Base-by-base conservation (phyloP, 2,329 filamentous ascomycete species). In the Pseudocercospora eumusae region DNA sequence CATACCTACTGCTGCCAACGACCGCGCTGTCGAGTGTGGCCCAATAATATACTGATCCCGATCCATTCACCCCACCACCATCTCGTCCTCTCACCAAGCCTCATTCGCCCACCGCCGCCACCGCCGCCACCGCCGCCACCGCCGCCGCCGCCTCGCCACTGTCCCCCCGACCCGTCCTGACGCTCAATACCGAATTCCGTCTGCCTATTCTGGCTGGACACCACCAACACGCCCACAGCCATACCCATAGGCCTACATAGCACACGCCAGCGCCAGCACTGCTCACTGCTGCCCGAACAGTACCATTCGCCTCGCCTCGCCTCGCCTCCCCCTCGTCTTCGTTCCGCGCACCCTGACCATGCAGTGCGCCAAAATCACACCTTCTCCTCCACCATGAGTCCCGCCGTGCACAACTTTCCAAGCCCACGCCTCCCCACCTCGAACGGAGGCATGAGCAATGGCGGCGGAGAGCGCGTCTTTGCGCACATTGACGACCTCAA, bases 401-500 rank as follows among this genome's bases (percentile, higher is more conserved):
- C 60, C 23, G 60, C 60, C 20, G 33, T 57, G 56, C 49, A 55
- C 31, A 44, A 21, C 20, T 44, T 53, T 10, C 50, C 50, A n/a
- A 20, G 13, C 20, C 27, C 27, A 18, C 50, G 25, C 50, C 50
- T 23, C 5, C 50, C 50, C 11, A 33, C 50, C 11, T 1, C 50
- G 25, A 54, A 54, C 31, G 50, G 57, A 18, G 28, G 45, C 44
- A 40, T 36, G 15, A 33, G 57, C 47, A 68, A 66, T 62, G 63
- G 65, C 58, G 63, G 64, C 45, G 65, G 65, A 55, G 70, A 72
- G 52, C 66, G 64, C 49, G 63, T 67, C 4, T 75, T 68, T 61
- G 68, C 65, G 4, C 77, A 80, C 65, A 78, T 82, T 36, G 71
- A 77, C 28, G 79, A 81, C 63, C 75, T 82, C 21, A 70, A 77